Conservation (phyloP, 306 rosid species). For the Spatholobus suberectus region DNA sequence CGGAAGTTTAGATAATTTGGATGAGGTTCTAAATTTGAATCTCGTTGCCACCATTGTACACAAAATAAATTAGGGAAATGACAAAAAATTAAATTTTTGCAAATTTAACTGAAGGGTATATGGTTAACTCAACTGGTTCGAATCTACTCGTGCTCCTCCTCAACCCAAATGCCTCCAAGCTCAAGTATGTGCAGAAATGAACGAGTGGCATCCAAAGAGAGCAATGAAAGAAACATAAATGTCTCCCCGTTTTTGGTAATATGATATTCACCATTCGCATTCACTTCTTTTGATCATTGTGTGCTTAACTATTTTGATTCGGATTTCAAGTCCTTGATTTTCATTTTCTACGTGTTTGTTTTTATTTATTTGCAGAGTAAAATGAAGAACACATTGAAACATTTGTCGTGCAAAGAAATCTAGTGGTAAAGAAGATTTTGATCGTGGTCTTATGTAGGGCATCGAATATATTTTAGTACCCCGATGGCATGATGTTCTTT, state of each 20-base stretch:
- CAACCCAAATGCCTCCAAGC: constrained; percentile 3
- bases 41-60: too few species aligned
- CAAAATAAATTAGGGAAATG: too few species aligned
- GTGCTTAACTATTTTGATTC: not conserved
- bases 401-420: constrained; percentile 53
- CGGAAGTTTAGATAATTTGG: too few species aligned
- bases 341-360: not conserved
- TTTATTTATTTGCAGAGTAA: constrained; percentile 45
- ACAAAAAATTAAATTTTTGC: not conserved
- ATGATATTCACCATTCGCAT: not conserved
- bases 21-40: too few species aligned
- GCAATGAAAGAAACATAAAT: not conserved
- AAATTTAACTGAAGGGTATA: constrained; percentile 19
- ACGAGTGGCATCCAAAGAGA: not conserved
- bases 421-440: constrained; percentile 39
- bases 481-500: not conserved
- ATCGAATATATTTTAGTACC: not conserved
- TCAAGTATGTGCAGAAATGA: constrained; percentile 35
- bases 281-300: not conserved
- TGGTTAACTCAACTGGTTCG: constrained; percentile 37
- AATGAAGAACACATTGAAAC: constrained; percentile 46
- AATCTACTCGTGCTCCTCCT: constrained; percentile 34
- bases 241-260: constrained; percentile 43
- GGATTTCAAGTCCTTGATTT: not conserved
- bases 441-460: not conserved